Conservation (phyloP, 495 filamentous ascomycete species). For the Penicillium arizonense region DNA sequence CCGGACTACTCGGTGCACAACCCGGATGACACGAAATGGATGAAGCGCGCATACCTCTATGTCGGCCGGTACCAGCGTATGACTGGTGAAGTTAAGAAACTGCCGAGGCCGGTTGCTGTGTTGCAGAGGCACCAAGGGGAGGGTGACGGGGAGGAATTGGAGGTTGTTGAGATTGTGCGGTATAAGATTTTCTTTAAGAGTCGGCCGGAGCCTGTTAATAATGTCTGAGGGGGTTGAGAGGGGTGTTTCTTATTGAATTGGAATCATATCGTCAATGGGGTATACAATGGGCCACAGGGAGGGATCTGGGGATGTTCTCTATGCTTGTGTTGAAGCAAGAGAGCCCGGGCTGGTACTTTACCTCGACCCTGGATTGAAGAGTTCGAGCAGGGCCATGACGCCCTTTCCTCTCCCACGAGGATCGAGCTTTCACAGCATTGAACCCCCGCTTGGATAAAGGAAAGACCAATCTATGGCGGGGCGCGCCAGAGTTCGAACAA, state of each 20-base stretch:
- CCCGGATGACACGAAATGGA: constrained; percentile 64
- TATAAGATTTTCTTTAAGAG: constrained; percentile 86
- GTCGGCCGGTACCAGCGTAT: constrained; percentile 88
- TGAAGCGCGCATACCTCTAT: constrained; percentile 85
- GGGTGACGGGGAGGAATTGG: constrained; percentile 47
- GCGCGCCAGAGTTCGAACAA: too few species aligned
- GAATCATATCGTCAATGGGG: not conserved
- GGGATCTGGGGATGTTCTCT: too few species aligned
- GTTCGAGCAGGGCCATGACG: not conserved
- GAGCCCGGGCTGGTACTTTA: too few species aligned
- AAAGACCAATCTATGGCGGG: too few species aligned
- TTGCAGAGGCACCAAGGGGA: constrained; percentile 38
- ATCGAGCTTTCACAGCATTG: not conserved
- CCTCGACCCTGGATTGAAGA: not conserved
- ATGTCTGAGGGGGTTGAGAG: constrained; percentile 20
- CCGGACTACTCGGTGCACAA: constrained; percentile 62
- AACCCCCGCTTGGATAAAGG: not conserved
- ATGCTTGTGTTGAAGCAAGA: too few species aligned
- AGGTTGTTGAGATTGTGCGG: constrained; percentile 82
- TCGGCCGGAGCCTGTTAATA: constrained; percentile 81
- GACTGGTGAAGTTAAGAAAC: constrained; percentile 84
- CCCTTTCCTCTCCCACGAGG: not conserved
- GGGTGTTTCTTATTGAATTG: not conserved
- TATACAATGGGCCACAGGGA: not conserved
- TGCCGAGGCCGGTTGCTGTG: constrained; percentile 73